phyloP scores from a whole-genome alignment of 2,329 filamentous ascomycete species.

The Cytospora leucostoma region DNA sequence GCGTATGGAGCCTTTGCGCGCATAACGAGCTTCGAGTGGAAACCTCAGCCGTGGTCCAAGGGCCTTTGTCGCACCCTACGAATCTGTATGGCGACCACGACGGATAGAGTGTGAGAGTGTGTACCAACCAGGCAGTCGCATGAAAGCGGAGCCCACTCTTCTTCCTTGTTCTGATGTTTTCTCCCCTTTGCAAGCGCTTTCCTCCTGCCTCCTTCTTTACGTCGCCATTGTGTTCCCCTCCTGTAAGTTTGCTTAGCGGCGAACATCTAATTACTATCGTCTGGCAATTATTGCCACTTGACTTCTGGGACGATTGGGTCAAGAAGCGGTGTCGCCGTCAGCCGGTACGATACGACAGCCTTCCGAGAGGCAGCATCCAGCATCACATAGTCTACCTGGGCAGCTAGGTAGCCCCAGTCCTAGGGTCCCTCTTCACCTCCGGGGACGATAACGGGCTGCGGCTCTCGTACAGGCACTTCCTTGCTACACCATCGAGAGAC shows the following conservation, averaged over 20 bases:
- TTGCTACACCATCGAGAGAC: conserved; percentile 24
- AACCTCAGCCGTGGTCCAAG: not conserved
- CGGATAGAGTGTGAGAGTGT: conserved; percentile 15
- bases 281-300: not conserved
- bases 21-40: not conserved
- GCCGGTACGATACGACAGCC: conserved; percentile 16
- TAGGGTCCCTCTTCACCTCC: not conserved
- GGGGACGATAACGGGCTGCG: conserved; percentile 18
- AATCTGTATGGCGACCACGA: conserved; percentile 9
- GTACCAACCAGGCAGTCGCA: conserved; percentile 6
- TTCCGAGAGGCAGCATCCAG: conserved; percentile 5
- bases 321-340: conserved; percentile 21
- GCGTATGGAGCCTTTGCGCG: conserved; percentile 37
- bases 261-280: not conserved
- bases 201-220: conserved; percentile 7
- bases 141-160: conserved; percentile 22
- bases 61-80: conserved; percentile 5
- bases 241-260: not conserved
- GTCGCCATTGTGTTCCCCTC: not conserved
- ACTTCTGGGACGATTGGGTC: conserved; percentile 3
- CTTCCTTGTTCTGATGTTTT: conserved; percentile 12
- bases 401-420: conserved; percentile 5
- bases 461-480: conserved; percentile 25
- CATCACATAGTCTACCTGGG: conserved; percentile 9
- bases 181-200: conserved; percentile 3